Conservation (phyloP, 1,284 basidiomycete species). For the Inonotus obliquus region DNA sequence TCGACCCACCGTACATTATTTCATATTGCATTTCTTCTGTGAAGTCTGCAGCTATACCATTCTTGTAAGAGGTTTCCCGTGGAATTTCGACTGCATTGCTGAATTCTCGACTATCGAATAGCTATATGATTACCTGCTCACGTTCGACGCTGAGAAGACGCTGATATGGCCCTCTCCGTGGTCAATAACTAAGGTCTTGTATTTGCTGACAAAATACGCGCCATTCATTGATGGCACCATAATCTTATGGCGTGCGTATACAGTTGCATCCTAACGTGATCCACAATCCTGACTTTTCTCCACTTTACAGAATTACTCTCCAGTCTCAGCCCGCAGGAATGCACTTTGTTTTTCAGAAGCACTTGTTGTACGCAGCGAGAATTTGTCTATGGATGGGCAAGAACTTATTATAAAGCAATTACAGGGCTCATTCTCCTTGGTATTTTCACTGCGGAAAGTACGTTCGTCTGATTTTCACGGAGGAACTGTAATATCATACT, state of each 20-base stretch:
- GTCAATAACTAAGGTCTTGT: slow-evolving; percentile 1
- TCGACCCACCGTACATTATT: no score
- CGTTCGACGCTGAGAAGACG: slow-evolving; percentile 1
- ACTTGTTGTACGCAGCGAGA: not conserved
- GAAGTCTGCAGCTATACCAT: not conserved
- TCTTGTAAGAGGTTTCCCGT: not conserved
- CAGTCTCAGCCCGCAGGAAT: not conserved
- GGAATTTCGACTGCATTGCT: no score
- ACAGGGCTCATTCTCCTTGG: not conserved
- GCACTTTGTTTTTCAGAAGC: slow-evolving; percentile 4
- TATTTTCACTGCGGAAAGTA: slow-evolving; percentile 5
- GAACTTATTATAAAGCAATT: not conserved
- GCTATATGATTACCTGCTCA: slow-evolving; percentile 3
- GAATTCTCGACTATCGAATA: not conserved
- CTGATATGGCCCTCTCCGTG: slow-evolving; percentile 8
- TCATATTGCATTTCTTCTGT: no score
- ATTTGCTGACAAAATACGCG: not conserved
- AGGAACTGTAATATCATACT: not conserved
- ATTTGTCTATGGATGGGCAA: not conserved
- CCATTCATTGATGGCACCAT: slow-evolving; percentile 10
- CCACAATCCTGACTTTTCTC: not conserved
- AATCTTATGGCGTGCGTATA: slow-evolving; percentile 2
- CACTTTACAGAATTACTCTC: not conserved
- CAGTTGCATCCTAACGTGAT: not conserved
- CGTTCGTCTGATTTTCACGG: not conserved